Evolutionary conservation across 108 stramenopile genomes (phyloP).

Genomic region (Aurantiochytrium sp.): DNA sequence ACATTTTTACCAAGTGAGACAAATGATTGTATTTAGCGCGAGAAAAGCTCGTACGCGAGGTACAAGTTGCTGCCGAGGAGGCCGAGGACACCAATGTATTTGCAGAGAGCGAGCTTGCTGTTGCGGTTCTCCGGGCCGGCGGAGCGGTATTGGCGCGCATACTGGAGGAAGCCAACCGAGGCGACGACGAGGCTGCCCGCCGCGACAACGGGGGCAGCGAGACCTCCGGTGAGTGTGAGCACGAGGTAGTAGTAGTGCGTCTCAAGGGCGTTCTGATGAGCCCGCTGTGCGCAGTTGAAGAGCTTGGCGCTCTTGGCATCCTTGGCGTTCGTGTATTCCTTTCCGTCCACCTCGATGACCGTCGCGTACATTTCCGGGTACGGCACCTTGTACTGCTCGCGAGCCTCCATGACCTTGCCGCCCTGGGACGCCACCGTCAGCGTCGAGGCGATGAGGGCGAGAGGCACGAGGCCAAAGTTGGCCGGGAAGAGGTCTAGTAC

Average conservation of each 20-base stretch:
- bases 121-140: not conserved
- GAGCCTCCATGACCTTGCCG: not conserved
- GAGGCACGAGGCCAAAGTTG: not conserved
- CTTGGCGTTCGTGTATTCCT: slow-evolving; percentile 8
- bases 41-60: not conserved
- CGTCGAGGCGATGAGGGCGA: not conserved
- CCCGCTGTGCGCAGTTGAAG: slow-evolving; percentile 12
- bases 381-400: not conserved
- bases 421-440: not conserved
- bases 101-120: not conserved
- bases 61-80: not conserved
- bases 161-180: not conserved
- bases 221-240: not conserved
- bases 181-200: not conserved
- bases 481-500: not conserved
- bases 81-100: slow-evolving; percentile 6
- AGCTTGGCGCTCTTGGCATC: not conserved
- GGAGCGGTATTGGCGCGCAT: not conserved
- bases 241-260: not conserved
- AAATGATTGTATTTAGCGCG: not conserved
- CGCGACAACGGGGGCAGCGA: not conserved
- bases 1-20: too few species aligned
- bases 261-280: not conserved
- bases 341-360: not conserved
- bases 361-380: slow-evolving; percentile 7